Evolutionary conservation across 768 basidiomycete genomes (phyloP).

Genomic region (Pisolithus orientalis): DNA sequence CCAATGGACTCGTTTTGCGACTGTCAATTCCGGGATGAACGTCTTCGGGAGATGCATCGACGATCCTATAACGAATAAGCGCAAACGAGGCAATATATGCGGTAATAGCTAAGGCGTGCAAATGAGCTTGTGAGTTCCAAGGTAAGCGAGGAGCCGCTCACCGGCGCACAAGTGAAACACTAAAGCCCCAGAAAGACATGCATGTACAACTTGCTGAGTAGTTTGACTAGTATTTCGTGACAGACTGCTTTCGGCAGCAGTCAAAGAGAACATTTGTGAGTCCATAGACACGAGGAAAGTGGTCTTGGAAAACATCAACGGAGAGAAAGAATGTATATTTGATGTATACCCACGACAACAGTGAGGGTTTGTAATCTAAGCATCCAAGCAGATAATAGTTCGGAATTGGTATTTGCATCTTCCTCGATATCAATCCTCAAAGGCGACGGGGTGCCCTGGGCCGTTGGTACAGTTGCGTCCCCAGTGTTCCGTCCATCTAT

Average conservation of each 20-base stretch:
- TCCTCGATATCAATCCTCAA: conserved; percentile 1
- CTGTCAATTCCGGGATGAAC: conserved; percentile 6
- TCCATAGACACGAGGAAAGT: conserved; percentile 25
- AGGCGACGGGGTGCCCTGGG: not conserved
- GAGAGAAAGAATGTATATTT: not conserved
- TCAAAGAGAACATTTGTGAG: conserved; percentile 22
- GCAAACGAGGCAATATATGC: conserved; percentile 23
- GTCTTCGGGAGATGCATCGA: conserved; percentile 12
- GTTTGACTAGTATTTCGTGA: conserved; percentile 1
- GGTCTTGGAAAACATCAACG: conserved; percentile 14
- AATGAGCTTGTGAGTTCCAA: not conserved
- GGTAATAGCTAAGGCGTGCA: conserved; percentile 17
- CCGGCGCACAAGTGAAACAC: conserved; percentile 26
- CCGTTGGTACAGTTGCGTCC: not conserved
- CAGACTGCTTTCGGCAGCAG: conserved; percentile 15
- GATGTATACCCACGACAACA: conserved; percentile 16
- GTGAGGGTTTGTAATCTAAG: conserved; percentile 24
- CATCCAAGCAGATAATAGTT: conserved; percentile 19
- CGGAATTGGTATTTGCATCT: conserved; percentile 9
- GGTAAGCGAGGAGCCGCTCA: conserved; percentile 7
- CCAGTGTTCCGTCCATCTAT: not conserved
- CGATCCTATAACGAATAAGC: conserved; percentile 21
- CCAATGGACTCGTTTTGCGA: not conserved
- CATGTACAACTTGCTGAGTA: conserved; percentile 20
- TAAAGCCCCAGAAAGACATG: conserved; percentile 24